Conservation (phyloP, 2,329 filamentous ascomycete genomes). For the Fusarium setosum region DNA sequence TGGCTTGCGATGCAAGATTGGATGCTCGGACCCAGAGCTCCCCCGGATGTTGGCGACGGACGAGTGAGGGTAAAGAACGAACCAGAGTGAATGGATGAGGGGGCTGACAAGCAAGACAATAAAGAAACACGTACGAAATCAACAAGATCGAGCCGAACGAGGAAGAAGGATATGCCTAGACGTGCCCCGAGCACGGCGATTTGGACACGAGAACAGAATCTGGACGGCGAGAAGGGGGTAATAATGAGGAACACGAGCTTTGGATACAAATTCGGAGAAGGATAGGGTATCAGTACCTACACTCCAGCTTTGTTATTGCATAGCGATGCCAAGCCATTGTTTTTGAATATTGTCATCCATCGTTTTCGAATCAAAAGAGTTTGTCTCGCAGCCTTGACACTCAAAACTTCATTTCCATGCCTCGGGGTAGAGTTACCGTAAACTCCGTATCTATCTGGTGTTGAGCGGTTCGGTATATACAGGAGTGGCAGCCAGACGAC, state of each 20-base stretch:
- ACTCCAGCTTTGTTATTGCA: conserved; percentile 18
- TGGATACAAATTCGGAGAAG: conserved; percentile 2
- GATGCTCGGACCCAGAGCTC: conserved; percentile 91
- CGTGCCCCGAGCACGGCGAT: background rate
- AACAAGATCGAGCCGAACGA: background rate
- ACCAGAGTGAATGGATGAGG: conserved; percentile 18
- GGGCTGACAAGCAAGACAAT: background rate
- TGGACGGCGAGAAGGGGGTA: background rate
- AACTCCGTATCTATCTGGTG: conserved; percentile 32
- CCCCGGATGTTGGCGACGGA: conserved; percentile 49
- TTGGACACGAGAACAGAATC: background rate
- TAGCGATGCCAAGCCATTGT: conserved; percentile 22
- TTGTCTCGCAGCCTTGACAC: background rate
- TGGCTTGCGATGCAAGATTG: conserved; percentile 98
- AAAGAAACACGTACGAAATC: background rate
- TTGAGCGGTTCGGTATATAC: conserved; percentile 31
- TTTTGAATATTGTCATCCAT: conserved; percentile 1
- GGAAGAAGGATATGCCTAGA: background rate
- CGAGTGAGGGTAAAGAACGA: conserved; percentile 48
- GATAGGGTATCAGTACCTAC: conserved; percentile 32
- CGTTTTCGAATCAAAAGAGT: background rate
- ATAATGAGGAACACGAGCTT: background rate
- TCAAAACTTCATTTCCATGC: conserved; percentile 12
- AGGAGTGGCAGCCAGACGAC: conserved; percentile 16
- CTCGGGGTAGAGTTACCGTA: conserved; percentile 10